A percentile compares a stretch with the other conserved stretches of the same genome.
phyloP scores from a whole-genome alignment of 2,329 filamentous ascomycete species.

The Lizonia empirigonia region DNA sequence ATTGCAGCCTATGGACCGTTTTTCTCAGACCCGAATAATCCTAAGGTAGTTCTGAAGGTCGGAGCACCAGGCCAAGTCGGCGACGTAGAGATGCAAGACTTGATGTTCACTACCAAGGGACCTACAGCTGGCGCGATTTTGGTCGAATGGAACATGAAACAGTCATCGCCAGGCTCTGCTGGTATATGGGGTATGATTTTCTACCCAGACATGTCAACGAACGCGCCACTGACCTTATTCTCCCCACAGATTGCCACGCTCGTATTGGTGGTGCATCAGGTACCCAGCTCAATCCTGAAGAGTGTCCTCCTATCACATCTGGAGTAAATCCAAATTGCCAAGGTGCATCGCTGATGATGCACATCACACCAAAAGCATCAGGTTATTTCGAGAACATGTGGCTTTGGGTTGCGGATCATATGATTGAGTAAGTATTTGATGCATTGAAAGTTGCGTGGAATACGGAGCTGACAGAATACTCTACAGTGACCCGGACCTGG shows the following conservation, averaged over 20 bases:
- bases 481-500: too few species aligned
- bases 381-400: constrained; percentile 62
- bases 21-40: constrained; percentile 23
- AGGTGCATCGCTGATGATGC: constrained; percentile 48
- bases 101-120: constrained; percentile 53
- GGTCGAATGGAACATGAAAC: constrained; percentile 70
- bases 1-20: constrained; percentile 20
- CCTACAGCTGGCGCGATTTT: constrained; percentile 68
- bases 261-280: background rate
- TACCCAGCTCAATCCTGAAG: background rate
- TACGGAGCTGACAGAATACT: too few species aligned
- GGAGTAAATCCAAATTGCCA: background rate
- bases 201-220: background rate
- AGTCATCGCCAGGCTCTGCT: constrained; percentile 5
- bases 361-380: constrained; percentile 54
- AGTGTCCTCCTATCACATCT: background rate
- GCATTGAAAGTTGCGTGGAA: too few species aligned
- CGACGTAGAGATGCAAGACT: constrained; percentile 25
- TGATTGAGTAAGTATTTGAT: too few species aligned
- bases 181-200: constrained; percentile 41
- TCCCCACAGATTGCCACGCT: background rate
- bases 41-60: constrained; percentile 23
- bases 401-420: constrained; percentile 61
- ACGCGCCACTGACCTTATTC: too few species aligned
- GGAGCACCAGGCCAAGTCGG: constrained; percentile 24